These are phyloP conservation scores for Cryomyces antarcticus DNA, from an alignment of 495 filamentous ascomycete genomes.

Conservation along the genomic window DNA sequence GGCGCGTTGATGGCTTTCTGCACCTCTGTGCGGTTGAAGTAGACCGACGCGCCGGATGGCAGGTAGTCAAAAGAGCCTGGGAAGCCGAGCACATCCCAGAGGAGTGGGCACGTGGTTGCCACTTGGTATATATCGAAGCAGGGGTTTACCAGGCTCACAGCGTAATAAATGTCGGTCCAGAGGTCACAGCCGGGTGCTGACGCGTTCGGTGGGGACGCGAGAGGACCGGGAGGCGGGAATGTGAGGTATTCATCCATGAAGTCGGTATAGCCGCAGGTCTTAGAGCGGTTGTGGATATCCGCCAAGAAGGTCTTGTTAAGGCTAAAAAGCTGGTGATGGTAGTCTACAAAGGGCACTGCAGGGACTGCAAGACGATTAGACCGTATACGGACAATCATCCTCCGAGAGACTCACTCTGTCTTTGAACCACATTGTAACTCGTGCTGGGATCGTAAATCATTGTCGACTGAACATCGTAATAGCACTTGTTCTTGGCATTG, in stretches of 20 bases:
- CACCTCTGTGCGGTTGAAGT: conserved; percentile 65
- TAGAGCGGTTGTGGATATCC: conserved; percentile 31
- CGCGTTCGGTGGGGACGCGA: conserved; percentile 26
- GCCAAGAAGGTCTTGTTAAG: conserved; percentile 47
- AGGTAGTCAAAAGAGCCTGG: conserved; percentile 28
- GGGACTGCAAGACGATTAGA: conserved; percentile 26
- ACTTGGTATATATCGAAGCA: conserved; percentile 71
- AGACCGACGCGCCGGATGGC: conserved; percentile 30
- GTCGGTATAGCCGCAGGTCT: conserved; percentile 43
- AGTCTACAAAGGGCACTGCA: conserved; percentile 38
- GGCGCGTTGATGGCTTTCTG: conserved; percentile 56
- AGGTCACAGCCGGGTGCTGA: conserved; percentile 28
- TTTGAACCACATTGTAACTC: conserved; percentile 26
- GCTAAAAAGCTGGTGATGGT: conserved; percentile 36
- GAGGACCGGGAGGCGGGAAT: conserved; percentile 42
- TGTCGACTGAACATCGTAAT: conserved; percentile 47
- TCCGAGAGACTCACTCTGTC: conserved; percentile 17
- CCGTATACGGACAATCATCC: background rate
- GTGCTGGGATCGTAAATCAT: conserved; percentile 52
- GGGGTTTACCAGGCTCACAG: conserved; percentile 41
- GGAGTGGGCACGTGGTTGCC: conserved; percentile 48
- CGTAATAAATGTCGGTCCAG: conserved; percentile 35
- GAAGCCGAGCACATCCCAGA: conserved; percentile 58
- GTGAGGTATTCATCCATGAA: conserved; percentile 40
- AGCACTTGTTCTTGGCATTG: conserved; percentile 40